Base-by-base conservation (phyloP, 1,284 basidiomycete genomes). In the Cystobasidium pallidum region DNA sequence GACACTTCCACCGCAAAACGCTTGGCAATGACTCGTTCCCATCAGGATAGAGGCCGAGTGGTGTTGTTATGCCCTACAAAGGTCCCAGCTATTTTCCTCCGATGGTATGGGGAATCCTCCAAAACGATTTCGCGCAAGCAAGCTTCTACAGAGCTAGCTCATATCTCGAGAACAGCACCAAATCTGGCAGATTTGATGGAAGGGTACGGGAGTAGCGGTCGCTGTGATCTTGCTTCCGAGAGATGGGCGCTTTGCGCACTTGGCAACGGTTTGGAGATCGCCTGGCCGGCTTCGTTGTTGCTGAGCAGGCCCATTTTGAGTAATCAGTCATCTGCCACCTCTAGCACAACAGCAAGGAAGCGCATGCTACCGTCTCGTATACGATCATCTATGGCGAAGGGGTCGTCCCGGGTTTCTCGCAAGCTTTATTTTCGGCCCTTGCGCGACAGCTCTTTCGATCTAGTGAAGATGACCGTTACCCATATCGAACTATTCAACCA, bases 401-500 rank as follows among this genome's bases (percentile, higher is more conserved):
- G 11, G n/a, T 61, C 58, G n/a, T 15, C 36, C 8, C 58, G 41
- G 2, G 26, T 43, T 10, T 45, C 36, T 17, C 36, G 58, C 13
- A 61, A 45, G 21, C 58, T 61, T 17, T 61, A 43, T 34, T 61
- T 61, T 45, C 58, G 28, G 28, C 30, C 58, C 2, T 7, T 11
- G 10, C 26, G 19, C 10, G 30, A 32, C 34, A 24, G 36, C 13
- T 21, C 10, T 26, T 15, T 21, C n/a, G 26, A 61, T 24, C 26
- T 61, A n/a, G 58, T 21, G 4, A 28, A n/a, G n/a, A 30, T 30
- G n/a, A 36, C 58, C 11, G 36, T 45, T 0, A 26, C 36, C 6
- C 30, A 68, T 28, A 63, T 73, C 24, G 72, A 73, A 13, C 15
- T 36, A 3, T 26, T 43, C 4, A 47, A 30, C 30, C 67, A 28